Conservation (phyloP, 441 rosid genomes). For the Croton laevigatus region DNA sequence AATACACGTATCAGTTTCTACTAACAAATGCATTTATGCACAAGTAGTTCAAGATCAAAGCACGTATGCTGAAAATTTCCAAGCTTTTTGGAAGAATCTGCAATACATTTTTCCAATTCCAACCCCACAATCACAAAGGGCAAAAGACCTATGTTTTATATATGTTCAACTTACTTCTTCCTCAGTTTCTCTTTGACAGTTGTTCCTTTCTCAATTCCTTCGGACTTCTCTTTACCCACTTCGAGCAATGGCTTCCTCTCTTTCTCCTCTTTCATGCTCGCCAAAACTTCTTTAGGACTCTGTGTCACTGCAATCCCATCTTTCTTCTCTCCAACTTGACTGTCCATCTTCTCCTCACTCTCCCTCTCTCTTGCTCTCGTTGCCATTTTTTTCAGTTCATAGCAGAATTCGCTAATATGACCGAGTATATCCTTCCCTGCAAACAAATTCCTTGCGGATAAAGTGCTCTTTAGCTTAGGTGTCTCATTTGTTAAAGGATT, state of each 20-base stretch:
- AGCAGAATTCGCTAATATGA: slow-evolving; percentile 81
- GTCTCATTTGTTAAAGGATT: slow-evolving; percentile 30
- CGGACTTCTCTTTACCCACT: slow-evolving; percentile 35
- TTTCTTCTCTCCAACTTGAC: slow-evolving; percentile 28
- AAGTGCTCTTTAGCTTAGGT: slow-evolving; percentile 58
- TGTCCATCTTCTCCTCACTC: slow-evolving; percentile 33
- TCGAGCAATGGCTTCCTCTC: slow-evolving; percentile 61
- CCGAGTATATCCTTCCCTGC: slow-evolving; percentile 65
- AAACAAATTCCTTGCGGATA: slow-evolving; percentile 77
- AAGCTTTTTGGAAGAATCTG: slow-evolving; percentile 3
- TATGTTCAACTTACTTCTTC: slow-evolving; percentile 38
- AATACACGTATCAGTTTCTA: background rate
- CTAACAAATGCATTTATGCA: background rate
- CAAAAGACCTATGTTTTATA: too few species aligned
- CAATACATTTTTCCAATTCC: background rate
- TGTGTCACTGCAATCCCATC: slow-evolving; percentile 21
- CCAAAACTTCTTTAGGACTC: slow-evolving; percentile 33
- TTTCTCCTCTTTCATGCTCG: slow-evolving; percentile 39
- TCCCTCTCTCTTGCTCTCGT: slow-evolving; percentile 63
- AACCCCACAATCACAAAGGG: too few species aligned
- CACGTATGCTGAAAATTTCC: background rate
- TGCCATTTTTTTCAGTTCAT: slow-evolving; percentile 75
- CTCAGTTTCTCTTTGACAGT: slow-evolving; percentile 43
- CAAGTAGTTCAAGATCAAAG: background rate
- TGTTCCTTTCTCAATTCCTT: slow-evolving; percentile 33